Percentiles rank a stretch among this genome's conserved stretches.
These are phyloP conservation scores for Plasmodium chabaudi DNA, from an alignment of 169 alveolate genomes.

Conservation along the genomic window DNA sequence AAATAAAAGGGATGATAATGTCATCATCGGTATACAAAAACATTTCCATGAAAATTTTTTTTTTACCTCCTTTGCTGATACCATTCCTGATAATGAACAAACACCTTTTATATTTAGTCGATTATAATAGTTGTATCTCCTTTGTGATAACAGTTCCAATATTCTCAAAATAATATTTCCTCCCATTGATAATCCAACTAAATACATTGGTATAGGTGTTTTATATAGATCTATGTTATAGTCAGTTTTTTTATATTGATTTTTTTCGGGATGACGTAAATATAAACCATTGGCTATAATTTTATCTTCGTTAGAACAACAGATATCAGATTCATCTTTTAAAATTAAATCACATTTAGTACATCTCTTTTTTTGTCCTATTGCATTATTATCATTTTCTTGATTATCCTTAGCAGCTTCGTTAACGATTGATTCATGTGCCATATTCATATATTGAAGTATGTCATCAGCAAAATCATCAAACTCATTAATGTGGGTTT, in stretches of 20 bases:
- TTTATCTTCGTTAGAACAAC: neutral
- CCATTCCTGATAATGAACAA: conserved; percentile 78
- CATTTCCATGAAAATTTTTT: conserved; percentile 10
- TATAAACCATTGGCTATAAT: neutral
- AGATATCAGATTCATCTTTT: neutral
- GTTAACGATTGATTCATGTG: conserved; percentile 4
- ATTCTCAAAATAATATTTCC: conserved; percentile 78
- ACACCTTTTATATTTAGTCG: conserved; percentile 75
- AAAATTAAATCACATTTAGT: neutral
- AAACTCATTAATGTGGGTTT: conserved; percentile 10
- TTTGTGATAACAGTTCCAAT: conserved; percentile 22
- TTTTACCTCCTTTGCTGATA: conserved; percentile 5
- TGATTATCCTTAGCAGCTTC: neutral
- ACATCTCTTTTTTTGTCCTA: neutral
- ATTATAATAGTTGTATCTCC: neutral
- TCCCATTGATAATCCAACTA: conserved; percentile 81
- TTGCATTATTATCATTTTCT: neutral
- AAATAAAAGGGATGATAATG: neutral
- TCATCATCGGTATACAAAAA: conserved; percentile 3
- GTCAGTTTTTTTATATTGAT: neutral
- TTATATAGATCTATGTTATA: neutral
- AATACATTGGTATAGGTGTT: conserved; percentile 40
- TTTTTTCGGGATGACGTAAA: neutral
- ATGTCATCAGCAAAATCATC: conserved; percentile 9
- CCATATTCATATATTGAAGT: conserved; percentile 9